Percentiles rank a stretch among this genome's conserved stretches.
phyloP scores from a whole-genome alignment of 768 basidiomycete genomes.

The Asterophora parasitica region DNA sequence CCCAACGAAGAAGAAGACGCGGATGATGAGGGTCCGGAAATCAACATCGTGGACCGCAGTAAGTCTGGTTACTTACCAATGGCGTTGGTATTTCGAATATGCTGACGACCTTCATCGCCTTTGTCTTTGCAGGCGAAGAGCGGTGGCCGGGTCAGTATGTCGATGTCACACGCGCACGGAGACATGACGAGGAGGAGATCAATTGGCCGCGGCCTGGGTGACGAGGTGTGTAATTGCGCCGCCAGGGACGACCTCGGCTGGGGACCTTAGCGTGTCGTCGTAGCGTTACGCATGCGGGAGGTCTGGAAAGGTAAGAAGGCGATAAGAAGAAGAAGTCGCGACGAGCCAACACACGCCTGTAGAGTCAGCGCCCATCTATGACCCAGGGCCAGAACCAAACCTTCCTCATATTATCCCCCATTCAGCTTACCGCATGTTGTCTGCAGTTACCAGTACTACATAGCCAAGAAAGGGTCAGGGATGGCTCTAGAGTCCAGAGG shows the following conservation, averaged over 20 bases:
- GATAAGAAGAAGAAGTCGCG: no score
- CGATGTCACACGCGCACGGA: slow-evolving; percentile 60
- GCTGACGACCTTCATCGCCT: slow-evolving; percentile 2
- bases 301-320: no score
- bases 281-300: neutral
- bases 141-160: slow-evolving; percentile 71
- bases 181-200: slow-evolving; percentile 49
- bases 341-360: no score
- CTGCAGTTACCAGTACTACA: no score
- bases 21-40: slow-evolving; percentile 49
- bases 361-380: no score
- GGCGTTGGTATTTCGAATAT: neutral
- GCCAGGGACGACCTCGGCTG: neutral
- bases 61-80: slow-evolving; percentile 26
- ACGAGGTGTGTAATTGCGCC: neutral
- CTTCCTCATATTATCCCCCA: no score
- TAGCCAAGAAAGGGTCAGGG: no score
- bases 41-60: slow-evolving; percentile 72
- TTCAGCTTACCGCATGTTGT: no score
- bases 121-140: slow-evolving; percentile 49
- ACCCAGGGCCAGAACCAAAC: no score
- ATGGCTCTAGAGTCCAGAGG: no score
- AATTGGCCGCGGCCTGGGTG: slow-evolving; percentile 72
- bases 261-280: no score
- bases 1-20: slow-evolving; percentile 49